Evolutionary conservation across 495 filamentous ascomycete genomes (phyloP), one percentile per base, ranked within the genome.

Genomic region (Penicillium lividum): DNA sequence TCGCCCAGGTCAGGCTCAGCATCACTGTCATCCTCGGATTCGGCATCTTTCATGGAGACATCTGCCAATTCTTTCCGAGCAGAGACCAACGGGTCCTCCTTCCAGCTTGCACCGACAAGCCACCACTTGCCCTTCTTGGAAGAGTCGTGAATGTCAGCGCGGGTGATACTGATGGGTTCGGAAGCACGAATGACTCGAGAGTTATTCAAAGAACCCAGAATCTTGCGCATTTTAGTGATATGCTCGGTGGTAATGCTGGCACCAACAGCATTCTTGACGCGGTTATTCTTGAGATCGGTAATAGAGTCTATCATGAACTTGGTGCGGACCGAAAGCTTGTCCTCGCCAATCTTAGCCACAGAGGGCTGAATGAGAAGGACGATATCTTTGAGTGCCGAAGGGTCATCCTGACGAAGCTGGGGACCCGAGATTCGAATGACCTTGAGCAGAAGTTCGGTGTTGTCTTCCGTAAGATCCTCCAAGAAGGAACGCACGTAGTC

Each of bases 261-360:
- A 15, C 78, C 80, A 15, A 77, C 77, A 9, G 84, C 86, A 27
- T 88, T 82, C 75, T 93, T 97, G 66, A 93, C 77, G 49, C 88
- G 87, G 74, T 97, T 97, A 80, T 96, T 96, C 69, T 96, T 96
- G 30, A 98, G 79, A 65, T 94, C 88, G 58, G 90, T 92, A 68
- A 98, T 94, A 3, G 89, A 93, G 60, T 98, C 94, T 48, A 98
- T 92, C 95, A 98, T 98, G 74, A 97, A 98, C 60, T 89, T 95
- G 1, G 93, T 97, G 49, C 94, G 86, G 10, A 96, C 89, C 13
- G 91, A 93, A 16, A 97, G 77, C 45, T 82, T 86, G 16, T 78
- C 77, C 68, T 90, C 86, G 33, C 87, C 89, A 33, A 78, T 76
- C 50, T 82, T 85, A 7, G 83, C 73, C 11, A 91, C 81, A 8